Evolutionary conservation across 1,139 yeast species (phyloP).

Genomic region (Scheffersomyces illinoinensis): DNA sequence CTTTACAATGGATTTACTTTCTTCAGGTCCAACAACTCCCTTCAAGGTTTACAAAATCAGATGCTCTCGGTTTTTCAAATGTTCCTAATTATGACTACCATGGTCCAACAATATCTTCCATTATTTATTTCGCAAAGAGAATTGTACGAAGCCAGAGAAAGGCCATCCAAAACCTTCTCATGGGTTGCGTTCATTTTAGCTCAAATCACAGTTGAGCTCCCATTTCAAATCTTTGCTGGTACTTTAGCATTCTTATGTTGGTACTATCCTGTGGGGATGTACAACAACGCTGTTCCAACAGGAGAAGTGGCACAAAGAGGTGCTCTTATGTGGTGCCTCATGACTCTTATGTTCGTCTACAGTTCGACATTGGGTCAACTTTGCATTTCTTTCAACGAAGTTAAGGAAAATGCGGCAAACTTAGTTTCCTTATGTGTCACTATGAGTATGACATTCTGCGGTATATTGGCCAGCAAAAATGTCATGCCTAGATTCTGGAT

Average conservation of each 20-base stretch:
- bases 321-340: constrained; percentile 43
- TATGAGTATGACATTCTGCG: constrained; percentile 46
- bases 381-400: constrained; percentile 15
- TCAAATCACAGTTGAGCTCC: constrained; percentile 72
- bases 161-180: constrained; percentile 18
- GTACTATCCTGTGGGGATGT: constrained; percentile 81
- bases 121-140: constrained; percentile 34
- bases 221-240: constrained; percentile 70
- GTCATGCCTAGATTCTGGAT: constrained; percentile 60
- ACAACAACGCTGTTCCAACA: constrained; percentile 49
- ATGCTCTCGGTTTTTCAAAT: constrained; percentile 18
- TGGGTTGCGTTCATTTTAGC: constrained; percentile 39
- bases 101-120: constrained; percentile 46
- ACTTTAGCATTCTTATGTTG: constrained; percentile 69
- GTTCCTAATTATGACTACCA: constrained; percentile 4
- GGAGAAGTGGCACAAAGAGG: constrained; percentile 33
- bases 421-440: constrained; percentile 46
- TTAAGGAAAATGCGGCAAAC: constrained; percentile 42
- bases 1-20: constrained; percentile 20
- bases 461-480: constrained; percentile 50
- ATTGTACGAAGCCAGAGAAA: constrained; percentile 25
- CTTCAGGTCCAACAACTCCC: constrained; percentile 15
- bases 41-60: constrained; percentile 20
- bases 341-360: constrained; percentile 32
- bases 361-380: constrained; percentile 18